Conservation (phyloP, 306 rosid genomes). For the Medicago lupulina region DNA sequence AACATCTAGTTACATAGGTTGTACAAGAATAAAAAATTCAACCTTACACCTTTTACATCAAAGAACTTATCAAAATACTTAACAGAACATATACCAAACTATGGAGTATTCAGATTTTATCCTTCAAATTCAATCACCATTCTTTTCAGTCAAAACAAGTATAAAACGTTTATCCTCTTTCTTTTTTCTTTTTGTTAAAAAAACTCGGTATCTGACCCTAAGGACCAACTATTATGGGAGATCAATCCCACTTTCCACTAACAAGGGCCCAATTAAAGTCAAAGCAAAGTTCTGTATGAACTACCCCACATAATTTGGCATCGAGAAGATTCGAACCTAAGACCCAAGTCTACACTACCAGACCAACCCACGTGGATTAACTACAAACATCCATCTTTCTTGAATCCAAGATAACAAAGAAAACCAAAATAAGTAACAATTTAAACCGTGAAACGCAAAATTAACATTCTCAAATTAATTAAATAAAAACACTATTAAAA, state of each 20-base stretch:
- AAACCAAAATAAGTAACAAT: too few relatives aligned
- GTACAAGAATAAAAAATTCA: conserved; percentile 24
- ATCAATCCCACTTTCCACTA: background rate
- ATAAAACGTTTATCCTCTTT: too few relatives aligned
- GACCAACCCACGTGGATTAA: too few relatives aligned
- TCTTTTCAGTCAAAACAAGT: too few relatives aligned
- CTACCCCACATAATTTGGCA: too few relatives aligned
- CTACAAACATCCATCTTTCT: background rate
- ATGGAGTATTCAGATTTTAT: too few relatives aligned
- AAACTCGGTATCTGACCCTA: background rate
- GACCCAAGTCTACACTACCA: too few relatives aligned
- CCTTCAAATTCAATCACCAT: too few relatives aligned
- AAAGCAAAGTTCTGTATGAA: too few relatives aligned
- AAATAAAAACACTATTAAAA: background rate
- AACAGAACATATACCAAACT: background rate
- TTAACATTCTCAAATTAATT: background rate
- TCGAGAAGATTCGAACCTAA: too few relatives aligned
- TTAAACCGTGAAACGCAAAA: background rate
- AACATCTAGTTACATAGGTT: background rate
- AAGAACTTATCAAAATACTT: conserved; percentile 9
- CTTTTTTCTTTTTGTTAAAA: too few relatives aligned
- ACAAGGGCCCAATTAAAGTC: background rate
- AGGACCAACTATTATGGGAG: background rate
- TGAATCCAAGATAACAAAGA: background rate
- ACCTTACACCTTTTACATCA: background rate